Evolutionary conservation across 106 monocot species (phyloP).

Genomic region (Dendrobium chrysotoxum): DNA sequence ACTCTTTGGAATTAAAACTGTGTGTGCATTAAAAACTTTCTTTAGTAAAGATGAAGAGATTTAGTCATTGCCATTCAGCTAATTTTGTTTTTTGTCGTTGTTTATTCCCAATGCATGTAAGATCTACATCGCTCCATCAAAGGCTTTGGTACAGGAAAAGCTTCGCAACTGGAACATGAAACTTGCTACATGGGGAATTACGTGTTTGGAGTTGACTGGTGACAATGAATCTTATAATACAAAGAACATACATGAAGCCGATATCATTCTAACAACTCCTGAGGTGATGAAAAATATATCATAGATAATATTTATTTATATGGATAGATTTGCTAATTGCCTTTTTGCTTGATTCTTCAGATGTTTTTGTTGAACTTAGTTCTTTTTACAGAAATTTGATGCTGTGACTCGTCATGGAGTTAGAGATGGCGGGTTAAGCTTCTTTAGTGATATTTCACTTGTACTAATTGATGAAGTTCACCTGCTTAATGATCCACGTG

Average conservation of each 20-base stretch:
- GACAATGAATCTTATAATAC: conserved; percentile 68
- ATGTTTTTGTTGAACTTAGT: conserved; percentile 1
- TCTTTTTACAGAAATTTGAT: conserved; percentile 77
- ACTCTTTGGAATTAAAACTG: not conserved
- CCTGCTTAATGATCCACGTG: conserved; percentile 85
- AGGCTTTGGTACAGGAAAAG: conserved; percentile 95
- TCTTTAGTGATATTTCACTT: conserved; percentile 93
- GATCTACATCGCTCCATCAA: conserved; percentile 96
- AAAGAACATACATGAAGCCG: conserved; percentile 73
- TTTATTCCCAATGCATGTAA: conserved; percentile 14
- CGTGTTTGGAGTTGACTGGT: conserved; percentile 90
- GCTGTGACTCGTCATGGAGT: conserved; percentile 76
- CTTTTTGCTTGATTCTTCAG: not conserved
- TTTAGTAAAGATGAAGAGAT: not conserved
- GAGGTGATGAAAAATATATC: conserved; percentile 46
- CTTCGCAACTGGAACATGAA: conserved; percentile 91
- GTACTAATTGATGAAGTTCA: conserved; percentile 96
- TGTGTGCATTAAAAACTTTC: not conserved
- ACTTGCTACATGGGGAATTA: conserved; percentile 60
- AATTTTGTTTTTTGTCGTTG: conserved; percentile 1
- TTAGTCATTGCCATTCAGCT: not conserved
- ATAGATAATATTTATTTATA: not conserved
- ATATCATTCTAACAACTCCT: conserved; percentile 88
- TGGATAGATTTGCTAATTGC: not conserved
- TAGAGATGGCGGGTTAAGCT: conserved; percentile 78